A percentile compares a stretch with the other conserved stretches of the same genome.
Conservation (phyloP, 345 rosid species). For the Pseudoturritis turrita region DNA sequence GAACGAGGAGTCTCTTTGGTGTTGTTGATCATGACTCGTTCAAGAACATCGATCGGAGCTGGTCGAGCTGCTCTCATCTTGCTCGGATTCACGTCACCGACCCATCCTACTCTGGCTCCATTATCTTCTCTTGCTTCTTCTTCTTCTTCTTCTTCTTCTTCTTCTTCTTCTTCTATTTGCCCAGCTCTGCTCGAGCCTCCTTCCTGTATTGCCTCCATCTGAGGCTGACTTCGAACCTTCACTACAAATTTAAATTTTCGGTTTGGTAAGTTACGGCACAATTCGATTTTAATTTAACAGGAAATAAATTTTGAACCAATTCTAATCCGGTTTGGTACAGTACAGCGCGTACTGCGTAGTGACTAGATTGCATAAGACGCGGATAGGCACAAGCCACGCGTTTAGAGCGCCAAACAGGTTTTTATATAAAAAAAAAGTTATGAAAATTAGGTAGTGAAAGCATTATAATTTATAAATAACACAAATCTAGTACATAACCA, state of each 20-base stretch:
- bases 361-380: not conserved
- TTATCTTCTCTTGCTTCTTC: not conserved
- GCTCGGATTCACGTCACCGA: not conserved
- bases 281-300: not conserved
- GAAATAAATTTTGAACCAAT: not conserved
- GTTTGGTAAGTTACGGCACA: not conserved
- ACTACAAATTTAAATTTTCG: not conserved
- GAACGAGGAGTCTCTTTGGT: constrained; percentile 61
- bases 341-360: not conserved
- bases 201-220: constrained; percentile 47
- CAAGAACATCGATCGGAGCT: constrained; percentile 47
- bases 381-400: too few species aligned
- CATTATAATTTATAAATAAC: too few species aligned
- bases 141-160: constrained; percentile 20
- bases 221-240: constrained; percentile 13
- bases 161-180: constrained; percentile 27
- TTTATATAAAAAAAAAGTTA: too few species aligned
- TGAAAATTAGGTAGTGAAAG: too few species aligned
- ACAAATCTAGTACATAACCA: too few species aligned
- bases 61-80: constrained; percentile 29
- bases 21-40: constrained; percentile 44
- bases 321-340: not conserved
- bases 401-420: too few species aligned
- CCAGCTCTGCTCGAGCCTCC: constrained; percentile 38
- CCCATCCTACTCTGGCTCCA: not conserved